Percentiles rank a stretch among this genome's conserved stretches.
Evolutionary conservation across 345 rosid species (phyloP).

Genomic region (Brassica cretica): DNA sequence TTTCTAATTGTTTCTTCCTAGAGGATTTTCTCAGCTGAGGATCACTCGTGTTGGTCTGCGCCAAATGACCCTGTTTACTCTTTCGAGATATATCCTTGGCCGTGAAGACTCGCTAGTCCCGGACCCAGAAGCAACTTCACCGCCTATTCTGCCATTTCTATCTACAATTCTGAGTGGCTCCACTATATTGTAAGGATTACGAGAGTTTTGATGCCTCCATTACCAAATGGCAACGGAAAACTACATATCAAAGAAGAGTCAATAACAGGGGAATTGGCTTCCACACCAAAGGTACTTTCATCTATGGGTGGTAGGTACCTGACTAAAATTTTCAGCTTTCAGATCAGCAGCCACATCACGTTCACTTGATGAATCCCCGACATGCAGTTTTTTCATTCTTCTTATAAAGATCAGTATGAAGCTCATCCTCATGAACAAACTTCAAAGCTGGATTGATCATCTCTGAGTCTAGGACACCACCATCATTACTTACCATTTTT

Average conservation of each 20-base stretch:
- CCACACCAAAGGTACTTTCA: too few relatives aligned
- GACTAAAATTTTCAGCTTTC: too few relatives aligned
- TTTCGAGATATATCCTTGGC: slow-evolving; percentile 28
- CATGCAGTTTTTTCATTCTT: slow-evolving; percentile 28
- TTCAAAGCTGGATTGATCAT: slow-evolving; percentile 32
- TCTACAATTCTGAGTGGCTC: slow-evolving; percentile 35
- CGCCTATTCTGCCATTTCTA: slow-evolving; percentile 46
- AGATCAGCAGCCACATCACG: too few relatives aligned
- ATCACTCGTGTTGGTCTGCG: slow-evolving; percentile 46
- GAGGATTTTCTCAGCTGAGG: slow-evolving; percentile 44
- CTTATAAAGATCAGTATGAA: slow-evolving; percentile 22
- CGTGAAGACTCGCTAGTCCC: slow-evolving; percentile 43
- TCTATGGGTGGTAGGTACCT: too few relatives aligned
- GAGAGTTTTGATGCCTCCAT: slow-evolving; percentile 28
- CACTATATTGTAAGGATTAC: slow-evolving; percentile 38
- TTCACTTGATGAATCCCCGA: too few relatives aligned
- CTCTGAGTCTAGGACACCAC: slow-evolving; percentile 28
- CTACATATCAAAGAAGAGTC: background rate
- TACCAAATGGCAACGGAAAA: slow-evolving; percentile 30
- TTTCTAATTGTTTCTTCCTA: slow-evolving; percentile 40
- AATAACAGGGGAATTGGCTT: too few relatives aligned
- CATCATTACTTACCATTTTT: slow-evolving; percentile 25
- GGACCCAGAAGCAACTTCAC: slow-evolving; percentile 44
- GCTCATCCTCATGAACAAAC: slow-evolving; percentile 21
- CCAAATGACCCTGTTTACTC: slow-evolving; percentile 49